These are phyloP conservation scores for Lentinula edodes DNA, from an alignment of 768 basidiomycete genomes.

Conservation along the genomic window DNA sequence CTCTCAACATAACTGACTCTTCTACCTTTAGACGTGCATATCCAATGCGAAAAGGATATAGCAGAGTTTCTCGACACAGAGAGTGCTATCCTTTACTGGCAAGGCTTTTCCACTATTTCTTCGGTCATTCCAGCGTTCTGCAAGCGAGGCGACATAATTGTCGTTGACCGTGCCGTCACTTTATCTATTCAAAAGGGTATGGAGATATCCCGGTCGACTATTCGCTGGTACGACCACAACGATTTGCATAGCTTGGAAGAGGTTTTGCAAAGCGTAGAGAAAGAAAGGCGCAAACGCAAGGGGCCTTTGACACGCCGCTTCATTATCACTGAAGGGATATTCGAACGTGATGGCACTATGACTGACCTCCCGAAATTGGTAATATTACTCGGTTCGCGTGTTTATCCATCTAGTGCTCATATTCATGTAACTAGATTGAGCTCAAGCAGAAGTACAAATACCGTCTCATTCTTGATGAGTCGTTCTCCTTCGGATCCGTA, in stretches of 20 bases:
- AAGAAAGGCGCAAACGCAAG: constrained; percentile 82
- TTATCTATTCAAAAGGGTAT: constrained; percentile 96
- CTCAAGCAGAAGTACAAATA: constrained; percentile 96
- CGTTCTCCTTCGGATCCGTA: constrained; percentile 87
- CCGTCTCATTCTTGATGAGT: constrained; percentile 90
- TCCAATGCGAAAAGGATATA: constrained; percentile 82
- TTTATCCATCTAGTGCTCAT: not conserved
- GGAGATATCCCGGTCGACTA: constrained; percentile 85
- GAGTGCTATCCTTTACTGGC: constrained; percentile 86
- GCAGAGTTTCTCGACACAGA: constrained; percentile 90
- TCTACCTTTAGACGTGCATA: constrained; percentile 74
- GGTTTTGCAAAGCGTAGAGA: constrained; percentile 76
- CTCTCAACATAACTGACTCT: constrained; percentile 5
- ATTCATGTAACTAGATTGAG: constrained; percentile 58
- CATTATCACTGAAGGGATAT: constrained; percentile 96
- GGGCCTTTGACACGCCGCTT: constrained; percentile 83
- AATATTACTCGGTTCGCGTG: constrained; percentile 19
- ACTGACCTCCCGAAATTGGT: constrained; percentile 89
- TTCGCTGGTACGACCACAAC: constrained; percentile 96
- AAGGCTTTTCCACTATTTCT: constrained; percentile 86
- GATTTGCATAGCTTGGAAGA: constrained; percentile 89
- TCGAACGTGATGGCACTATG: constrained; percentile 92
- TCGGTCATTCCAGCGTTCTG: constrained; percentile 97
- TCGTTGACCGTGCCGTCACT: constrained; percentile 96
- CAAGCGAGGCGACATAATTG: constrained; percentile 95